Evolutionary conservation across 371 early-diverging fungal species (phyloP), one percentile per base, ranked within the genome.

Genomic region (Mortierella sp.): DNA sequence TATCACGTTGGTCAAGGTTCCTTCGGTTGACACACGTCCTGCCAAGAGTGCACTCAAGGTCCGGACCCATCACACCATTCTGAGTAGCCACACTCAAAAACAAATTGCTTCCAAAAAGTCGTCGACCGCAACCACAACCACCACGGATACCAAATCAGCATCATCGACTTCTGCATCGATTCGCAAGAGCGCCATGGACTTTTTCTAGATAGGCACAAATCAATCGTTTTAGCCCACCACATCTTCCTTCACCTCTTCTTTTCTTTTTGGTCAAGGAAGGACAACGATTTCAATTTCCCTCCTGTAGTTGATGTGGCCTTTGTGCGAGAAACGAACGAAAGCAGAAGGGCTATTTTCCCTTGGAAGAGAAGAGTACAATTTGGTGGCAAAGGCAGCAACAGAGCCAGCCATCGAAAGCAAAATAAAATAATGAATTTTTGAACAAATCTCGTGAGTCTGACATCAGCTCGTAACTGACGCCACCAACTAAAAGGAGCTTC

Each of bases 11-110:
- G 82, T 82, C 19, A 44, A 48, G 6, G 68, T 82, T 7, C 82
- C 82, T 64, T 64, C 77, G 19, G 37, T 71, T 7, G 78, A 82
- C 47, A 74, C 48, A 55, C 70, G 68, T n/a, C 82, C 82, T 10
- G 22, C 45, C 39, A 82, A 82, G 72, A 77, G 82, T 43, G 82
- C 78, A 1, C 71, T 82, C 47, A 82, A 82, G 53, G 69, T 77
- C 69, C 70, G 82, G 66, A 82, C 82, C 37, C 29, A 50, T 4
- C 55, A 71, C 37, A 50, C 52, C 5, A 77, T 82, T 29, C 77
- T 74, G 16, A 81, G 71, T 19, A 50, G 45, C 64, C 64, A 19
- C 41, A 45, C 34, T 16, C 50, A 64, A 68, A 29, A 24, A 47
- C 66, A 68, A 39, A 53, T 53, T 31, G 34, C 68, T 22, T 66